These are phyloP conservation scores for Plectranthus barbatus DNA, from an alignment of 257 asterid species.

Conservation along the genomic window DNA sequence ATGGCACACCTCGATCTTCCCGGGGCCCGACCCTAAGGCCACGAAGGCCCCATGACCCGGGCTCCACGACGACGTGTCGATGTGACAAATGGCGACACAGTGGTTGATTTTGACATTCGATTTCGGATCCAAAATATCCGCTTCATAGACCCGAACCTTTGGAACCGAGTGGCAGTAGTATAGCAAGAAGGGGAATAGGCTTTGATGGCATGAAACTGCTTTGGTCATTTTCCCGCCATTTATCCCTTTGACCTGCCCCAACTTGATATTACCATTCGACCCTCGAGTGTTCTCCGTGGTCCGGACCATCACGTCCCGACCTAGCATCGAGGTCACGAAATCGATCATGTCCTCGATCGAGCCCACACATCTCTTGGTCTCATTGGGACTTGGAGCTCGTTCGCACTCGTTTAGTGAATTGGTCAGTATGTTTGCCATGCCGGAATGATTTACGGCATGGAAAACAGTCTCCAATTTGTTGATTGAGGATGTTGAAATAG, in stretches of 20 bases:
- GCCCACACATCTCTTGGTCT: slow-evolving; percentile 61
- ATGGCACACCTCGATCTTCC: slow-evolving; percentile 74
- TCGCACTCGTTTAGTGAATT: slow-evolving; percentile 53
- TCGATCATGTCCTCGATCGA: slow-evolving; percentile 87
- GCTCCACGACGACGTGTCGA: slow-evolving; percentile 69
- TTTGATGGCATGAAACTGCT: slow-evolving; percentile 70
- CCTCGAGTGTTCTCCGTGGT: slow-evolving; percentile 49
- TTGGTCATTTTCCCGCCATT: slow-evolving; percentile 54
- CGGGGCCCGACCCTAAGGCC: slow-evolving; percentile 62
- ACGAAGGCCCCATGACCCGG: slow-evolving; percentile 60
- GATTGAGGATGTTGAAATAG: slow-evolving; percentile 45
- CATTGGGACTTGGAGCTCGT: slow-evolving; percentile 56
- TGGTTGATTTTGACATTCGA: slow-evolving; percentile 43
- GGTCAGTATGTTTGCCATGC: slow-evolving; percentile 29
- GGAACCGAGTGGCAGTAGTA: slow-evolving; percentile 87
- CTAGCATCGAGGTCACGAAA: slow-evolving; percentile 52
- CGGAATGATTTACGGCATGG: slow-evolving; percentile 38
- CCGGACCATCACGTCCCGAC: slow-evolving; percentile 44
- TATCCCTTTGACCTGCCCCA: slow-evolving; percentile 44
- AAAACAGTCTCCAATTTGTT: slow-evolving; percentile 34
- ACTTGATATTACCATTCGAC: slow-evolving; percentile 34
- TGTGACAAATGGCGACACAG: slow-evolving; percentile 70
- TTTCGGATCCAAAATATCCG: slow-evolving; percentile 53
- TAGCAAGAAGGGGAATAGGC: slow-evolving; percentile 50
- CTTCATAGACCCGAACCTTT: slow-evolving; percentile 66